Base-by-base conservation (phyloP, 2,329 filamentous ascomycete species). In the Tolypocladium sp. region DNA sequence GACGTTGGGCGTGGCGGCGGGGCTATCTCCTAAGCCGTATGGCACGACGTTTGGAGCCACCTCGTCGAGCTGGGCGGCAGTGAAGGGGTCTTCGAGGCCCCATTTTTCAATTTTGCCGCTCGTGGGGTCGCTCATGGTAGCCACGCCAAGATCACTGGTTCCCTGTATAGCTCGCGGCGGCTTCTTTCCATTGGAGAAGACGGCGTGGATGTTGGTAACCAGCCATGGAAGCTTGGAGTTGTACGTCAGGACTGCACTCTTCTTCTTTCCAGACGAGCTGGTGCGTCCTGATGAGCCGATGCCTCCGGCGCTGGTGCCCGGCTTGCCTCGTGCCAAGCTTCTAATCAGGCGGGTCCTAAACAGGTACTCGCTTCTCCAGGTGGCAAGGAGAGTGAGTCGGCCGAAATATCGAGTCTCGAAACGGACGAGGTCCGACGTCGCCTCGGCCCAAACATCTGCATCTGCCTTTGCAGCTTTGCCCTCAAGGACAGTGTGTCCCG, bases 281-380 rank as follows among this genome's bases (percentile, higher is more conserved):
- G 73, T 69, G n/a, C 80, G 76, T n/a, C 73, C 70, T 13, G 81
- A 79, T 13, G 82, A 74, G 13, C 84, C 83, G 59, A 77, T 74
- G 37, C 74, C 82, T 70, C 67, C 74, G 37, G 79, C 70, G 12
- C 78, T 76, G 42, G 87, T 81, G 65, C 82, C 76, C 60, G 93
- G 91, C 69, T 92, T 96, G 56, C 93, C 94, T 61, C 91, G 86
- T 54, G 82, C 83, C 59, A 97, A 78, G 62, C 90, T 94, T 52
- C 92, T 85, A 57, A 97, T 77, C 57, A 97, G 82, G 54, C 91
- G 84, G 2, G 92, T 97, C 54, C 94, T 84, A 59, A 96, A 76
- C 55, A 97, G 88, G 68, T 97, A 99, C 73, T 99, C 94, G 73
- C 91, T 97, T 65, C 93, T 85, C 93, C 94, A 97, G 10, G 92